Base-by-base conservation (phyloP, 768 basidiomycete genomes). In the Mycena olivaceomarginata region DNA sequence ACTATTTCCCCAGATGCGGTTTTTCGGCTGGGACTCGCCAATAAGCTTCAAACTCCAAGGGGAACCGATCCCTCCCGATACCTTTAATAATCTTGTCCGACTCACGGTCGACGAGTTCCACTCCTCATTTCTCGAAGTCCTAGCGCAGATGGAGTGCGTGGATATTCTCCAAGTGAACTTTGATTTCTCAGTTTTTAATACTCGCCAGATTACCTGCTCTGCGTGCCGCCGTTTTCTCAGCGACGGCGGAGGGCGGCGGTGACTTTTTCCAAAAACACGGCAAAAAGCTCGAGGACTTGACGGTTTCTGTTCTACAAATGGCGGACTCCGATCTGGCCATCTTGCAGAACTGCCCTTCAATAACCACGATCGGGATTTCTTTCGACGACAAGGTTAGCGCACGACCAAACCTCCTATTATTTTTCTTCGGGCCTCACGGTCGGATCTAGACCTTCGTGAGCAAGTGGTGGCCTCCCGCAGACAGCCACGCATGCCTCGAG, bases 131-230 rank as follows among this genome's bases (percentile, higher is more conserved):
- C 56, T 66, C 1, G 20, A 41, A 13, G 45, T 67, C 10, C 12
- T 76, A 16, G n/a, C 75, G 20, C 41, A 37, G 2, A 66, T 76
- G 64, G 63, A 66, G 68, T 75, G 25, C 68, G 74, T 63, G 4
- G 8, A 11, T 41, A n/a, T 25, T 37, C 46, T 31, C 40, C 41
- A 10, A 12, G 4, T 3, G 16, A 43, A 16, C 20, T 22, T 31
- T 9, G 12, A 5, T 8, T 60, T 8, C 5, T n/a, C 13, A 64
- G 16, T 53, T 31, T 39, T 4, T 56, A 7, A 5, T 16, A 12
- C 25, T 5, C 43, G 7, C 39, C 64, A 75, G 74, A 48, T n/a
- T 75, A 15, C 67, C 74, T 1, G 41, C 60, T 6, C 56, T 60
- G 10, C 70, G 41, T 5, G 22, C 18, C 25, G 45, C 25, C 12